These are phyloP conservation scores for Pseudogymnoascus sp. DNA, from an alignment of 2,329 filamentous ascomycete genomes.

Conservation along the genomic window DNA sequence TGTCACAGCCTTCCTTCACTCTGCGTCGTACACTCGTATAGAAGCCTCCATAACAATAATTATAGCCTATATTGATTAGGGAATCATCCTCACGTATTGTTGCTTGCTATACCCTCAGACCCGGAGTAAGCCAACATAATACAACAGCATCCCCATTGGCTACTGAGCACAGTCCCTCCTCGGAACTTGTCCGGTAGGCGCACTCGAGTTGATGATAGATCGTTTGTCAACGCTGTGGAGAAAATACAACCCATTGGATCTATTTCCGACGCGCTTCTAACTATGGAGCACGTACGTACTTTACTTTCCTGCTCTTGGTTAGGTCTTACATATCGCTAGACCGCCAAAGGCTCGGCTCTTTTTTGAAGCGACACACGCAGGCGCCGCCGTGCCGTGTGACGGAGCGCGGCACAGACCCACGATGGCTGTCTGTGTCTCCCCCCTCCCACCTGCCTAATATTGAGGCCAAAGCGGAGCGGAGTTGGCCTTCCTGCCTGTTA, in stretches of 20 bases:
- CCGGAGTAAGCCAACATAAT: background rate
- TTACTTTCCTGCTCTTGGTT: background rate
- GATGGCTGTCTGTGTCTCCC: background rate
- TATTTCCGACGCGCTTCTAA: background rate
- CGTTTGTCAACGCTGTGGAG: no score
- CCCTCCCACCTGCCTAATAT: conserved; percentile 4
- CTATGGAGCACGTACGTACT: background rate
- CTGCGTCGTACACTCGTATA: background rate
- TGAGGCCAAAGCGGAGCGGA: conserved; percentile 2
- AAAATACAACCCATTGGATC: background rate
- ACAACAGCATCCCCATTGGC: background rate
- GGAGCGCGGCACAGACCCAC: background rate
- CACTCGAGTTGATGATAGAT: background rate
- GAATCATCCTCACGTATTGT: background rate
- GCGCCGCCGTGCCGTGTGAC: background rate
- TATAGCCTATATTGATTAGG: background rate
- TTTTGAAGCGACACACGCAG: conserved; percentile 5
- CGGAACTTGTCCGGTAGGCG: background rate
- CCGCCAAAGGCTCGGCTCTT: background rate
- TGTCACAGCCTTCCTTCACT: background rate
- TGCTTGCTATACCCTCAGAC: background rate
- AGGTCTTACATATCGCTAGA: background rate
- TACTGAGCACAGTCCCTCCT: background rate
- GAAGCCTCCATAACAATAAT: background rate
- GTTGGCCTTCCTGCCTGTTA: background rate